Conservation (phyloP, 1,284 basidiomycete genomes). For the Pseudozyma flocculosa region DNA sequence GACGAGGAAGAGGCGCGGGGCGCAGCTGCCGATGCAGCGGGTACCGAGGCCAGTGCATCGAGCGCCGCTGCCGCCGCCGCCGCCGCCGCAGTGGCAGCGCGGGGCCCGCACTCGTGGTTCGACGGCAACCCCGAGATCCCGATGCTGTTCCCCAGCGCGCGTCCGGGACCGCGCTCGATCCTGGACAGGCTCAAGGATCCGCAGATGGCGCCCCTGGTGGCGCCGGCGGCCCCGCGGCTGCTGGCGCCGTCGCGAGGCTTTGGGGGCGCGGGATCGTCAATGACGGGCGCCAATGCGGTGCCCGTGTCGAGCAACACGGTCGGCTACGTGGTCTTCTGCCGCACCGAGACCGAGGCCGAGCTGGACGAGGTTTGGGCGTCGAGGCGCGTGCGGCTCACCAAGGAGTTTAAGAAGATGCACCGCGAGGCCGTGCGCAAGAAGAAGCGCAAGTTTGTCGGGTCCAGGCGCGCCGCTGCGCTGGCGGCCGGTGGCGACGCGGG, state of each 20-base stretch:
- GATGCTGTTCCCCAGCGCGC: background rate
- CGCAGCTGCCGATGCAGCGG: background rate
- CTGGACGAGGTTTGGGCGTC: background rate
- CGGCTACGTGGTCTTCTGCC: background rate
- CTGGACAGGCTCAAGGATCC: background rate
- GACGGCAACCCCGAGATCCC: background rate
- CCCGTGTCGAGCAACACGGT: background rate
- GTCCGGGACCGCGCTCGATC: background rate
- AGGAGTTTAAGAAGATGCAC: slow-evolving; percentile 1
- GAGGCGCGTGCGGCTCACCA: background rate
- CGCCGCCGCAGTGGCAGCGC: background rate
- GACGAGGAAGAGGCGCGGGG: background rate
- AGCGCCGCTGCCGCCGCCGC: too few relatives aligned
- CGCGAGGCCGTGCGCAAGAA: slow-evolving; percentile 1
- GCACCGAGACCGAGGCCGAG: background rate
- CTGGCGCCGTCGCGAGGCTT: too few relatives aligned
- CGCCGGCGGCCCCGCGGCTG: background rate
- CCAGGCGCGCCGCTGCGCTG: background rate
- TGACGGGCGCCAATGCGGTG: background rate
- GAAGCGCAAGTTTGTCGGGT: background rate
- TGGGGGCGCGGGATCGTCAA: background rate
- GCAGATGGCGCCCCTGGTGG: background rate
- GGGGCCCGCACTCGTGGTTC: slow-evolving; percentile 2
- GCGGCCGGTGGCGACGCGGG: background rate
- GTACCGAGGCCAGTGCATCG: too few relatives aligned